phyloP scores from a whole-genome alignment of 164 flowering plant genomes.

The Santalum album region DNA sequence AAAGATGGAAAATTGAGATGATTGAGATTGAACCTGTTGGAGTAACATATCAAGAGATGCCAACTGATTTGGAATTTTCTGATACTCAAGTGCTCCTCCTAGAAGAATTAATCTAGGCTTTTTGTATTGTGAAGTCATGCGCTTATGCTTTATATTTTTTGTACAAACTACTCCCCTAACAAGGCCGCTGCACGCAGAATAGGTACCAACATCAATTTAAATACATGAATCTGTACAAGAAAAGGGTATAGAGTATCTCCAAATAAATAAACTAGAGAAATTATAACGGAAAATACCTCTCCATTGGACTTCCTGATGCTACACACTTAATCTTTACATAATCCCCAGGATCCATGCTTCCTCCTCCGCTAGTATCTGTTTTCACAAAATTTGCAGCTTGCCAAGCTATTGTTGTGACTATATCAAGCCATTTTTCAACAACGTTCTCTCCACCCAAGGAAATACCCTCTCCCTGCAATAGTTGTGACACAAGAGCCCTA shows the following conservation, averaged over 20 bases:
- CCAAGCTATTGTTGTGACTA: constrained; percentile 71
- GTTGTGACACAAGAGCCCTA: constrained; percentile 88
- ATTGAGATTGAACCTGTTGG: constrained; percentile 59
- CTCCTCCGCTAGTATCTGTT: constrained; percentile 85
- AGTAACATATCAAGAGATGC: constrained; percentile 80
- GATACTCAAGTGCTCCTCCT: constrained; percentile 94
- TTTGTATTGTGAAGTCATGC: constrained; percentile 93
- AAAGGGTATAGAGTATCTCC: neutral
- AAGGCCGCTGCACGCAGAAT: constrained; percentile 43
- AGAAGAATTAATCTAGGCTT: constrained; percentile 75
- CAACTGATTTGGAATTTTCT: constrained; percentile 66
- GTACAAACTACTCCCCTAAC: constrained; percentile 94
- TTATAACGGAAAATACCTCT: constrained; percentile 41
- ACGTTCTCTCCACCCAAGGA: constrained; percentile 23
- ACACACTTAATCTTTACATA: constrained; percentile 92
- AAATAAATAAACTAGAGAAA: neutral
- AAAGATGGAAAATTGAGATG: neutral
- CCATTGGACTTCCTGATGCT: constrained; percentile 62
- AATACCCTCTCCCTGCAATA: constrained; percentile 71
- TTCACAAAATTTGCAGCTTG: constrained; percentile 90
- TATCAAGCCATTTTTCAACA: constrained; percentile 63
- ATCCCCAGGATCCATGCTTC: constrained; percentile 95
- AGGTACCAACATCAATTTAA: neutral
- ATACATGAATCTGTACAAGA: neutral
- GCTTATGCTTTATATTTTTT: constrained; percentile 93